Evolutionary conservation across 495 filamentous ascomycete species (phyloP).

Genomic region (Bathelium albidoporum): DNA sequence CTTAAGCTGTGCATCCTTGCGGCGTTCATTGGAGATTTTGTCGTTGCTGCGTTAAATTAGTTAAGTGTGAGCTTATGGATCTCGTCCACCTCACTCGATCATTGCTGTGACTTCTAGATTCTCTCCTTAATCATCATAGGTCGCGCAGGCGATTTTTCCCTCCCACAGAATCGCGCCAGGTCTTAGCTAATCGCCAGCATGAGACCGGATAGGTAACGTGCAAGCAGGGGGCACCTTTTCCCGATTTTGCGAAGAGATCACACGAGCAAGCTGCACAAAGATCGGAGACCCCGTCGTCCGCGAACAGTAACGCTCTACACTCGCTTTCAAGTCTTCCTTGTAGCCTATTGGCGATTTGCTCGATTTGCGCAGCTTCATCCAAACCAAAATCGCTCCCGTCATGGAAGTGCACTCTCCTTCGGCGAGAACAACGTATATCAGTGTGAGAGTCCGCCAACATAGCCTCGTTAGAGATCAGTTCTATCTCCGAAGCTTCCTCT

Average conservation of each 20-base stretch:
- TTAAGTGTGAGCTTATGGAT: too few relatives aligned
- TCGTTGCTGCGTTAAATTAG: too few relatives aligned
- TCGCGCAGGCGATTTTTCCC: too few relatives aligned
- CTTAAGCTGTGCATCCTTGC: too few relatives aligned
- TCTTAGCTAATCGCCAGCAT: background rate
- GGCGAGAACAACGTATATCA: background rate
- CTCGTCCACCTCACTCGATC: too few relatives aligned
- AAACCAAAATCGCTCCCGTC: background rate
- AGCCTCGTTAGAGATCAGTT: background rate
- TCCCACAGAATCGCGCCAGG: too few relatives aligned
- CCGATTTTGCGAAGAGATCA: background rate
- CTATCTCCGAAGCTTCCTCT: background rate
- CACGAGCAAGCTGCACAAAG: background rate
- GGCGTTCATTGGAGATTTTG: too few relatives aligned
- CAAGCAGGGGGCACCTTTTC: background rate
- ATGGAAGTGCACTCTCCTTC: background rate
- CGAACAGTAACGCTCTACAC: background rate
- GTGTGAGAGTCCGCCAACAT: background rate
- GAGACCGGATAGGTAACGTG: background rate
- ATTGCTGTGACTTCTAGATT: too few relatives aligned
- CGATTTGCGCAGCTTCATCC: background rate
- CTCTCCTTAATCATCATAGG: too few relatives aligned
- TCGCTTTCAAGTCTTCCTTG: background rate
- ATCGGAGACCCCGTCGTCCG: background rate
- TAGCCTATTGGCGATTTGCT: background rate